Evolutionary conservation across 164 flowering plant species (phyloP).

Genomic region (Chimonanthus praecox): DNA sequence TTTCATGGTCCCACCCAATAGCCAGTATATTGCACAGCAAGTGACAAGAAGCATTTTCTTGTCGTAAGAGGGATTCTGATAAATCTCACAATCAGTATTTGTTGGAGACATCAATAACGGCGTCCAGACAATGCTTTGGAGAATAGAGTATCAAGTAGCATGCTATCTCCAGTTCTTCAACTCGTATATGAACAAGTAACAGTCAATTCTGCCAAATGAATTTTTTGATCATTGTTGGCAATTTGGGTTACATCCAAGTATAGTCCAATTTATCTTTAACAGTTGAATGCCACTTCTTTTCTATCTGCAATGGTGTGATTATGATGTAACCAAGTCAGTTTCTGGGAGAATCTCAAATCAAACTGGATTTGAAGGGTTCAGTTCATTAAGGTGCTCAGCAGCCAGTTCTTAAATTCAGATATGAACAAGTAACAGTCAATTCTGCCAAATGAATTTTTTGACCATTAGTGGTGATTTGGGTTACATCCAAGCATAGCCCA

Average conservation of each 20-base stretch:
- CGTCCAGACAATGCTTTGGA: too few relatives aligned
- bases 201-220: background rate
- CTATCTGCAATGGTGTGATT: background rate
- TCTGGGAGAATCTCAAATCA: conserved; percentile 20
- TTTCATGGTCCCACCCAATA: too few relatives aligned
- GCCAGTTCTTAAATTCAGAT: conserved; percentile 2
- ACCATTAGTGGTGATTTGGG: background rate
- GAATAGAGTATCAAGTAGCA: background rate
- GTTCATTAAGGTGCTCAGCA: conserved; percentile 27
- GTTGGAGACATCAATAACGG: too few relatives aligned
- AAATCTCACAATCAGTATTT: too few relatives aligned
- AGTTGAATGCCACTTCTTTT: background rate
- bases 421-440: background rate
- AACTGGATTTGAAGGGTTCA: conserved; percentile 23
- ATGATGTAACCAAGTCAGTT: background rate
- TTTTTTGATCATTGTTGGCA: too few relatives aligned
- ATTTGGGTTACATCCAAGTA: background rate
- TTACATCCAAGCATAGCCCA: background rate
- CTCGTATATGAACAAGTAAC: background rate
- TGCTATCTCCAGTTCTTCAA: background rate
- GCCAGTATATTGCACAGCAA: too few relatives aligned
- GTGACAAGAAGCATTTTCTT: too few relatives aligned
- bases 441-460: background rate
- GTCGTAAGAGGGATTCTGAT: too few relatives aligned
- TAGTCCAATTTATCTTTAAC: background rate